Percentiles rank a stretch among this genome's conserved stretches.
These are phyloP conservation scores for Silene noctiflora DNA, from an alignment of 179 eudicot species.

Conservation along the genomic window DNA sequence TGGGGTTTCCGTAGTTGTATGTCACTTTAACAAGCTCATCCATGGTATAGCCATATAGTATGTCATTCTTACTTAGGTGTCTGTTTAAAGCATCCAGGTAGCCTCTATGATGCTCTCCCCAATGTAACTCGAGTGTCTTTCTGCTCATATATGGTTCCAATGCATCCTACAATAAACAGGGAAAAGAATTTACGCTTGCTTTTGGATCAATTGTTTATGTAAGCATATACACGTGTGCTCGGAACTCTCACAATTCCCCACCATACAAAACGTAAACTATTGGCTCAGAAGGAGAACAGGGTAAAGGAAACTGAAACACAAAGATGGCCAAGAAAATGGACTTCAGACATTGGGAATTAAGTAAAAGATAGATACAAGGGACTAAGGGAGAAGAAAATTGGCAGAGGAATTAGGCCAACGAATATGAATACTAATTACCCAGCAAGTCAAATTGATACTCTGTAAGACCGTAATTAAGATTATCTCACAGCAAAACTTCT, in stretches of 20 bases:
- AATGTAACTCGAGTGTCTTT: slow-evolving; percentile 70
- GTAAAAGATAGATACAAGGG: too few relatives aligned
- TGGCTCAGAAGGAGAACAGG: too few relatives aligned
- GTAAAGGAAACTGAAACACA: too few relatives aligned
- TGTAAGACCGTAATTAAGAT: neutral
- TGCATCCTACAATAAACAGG: slow-evolving; percentile 61
- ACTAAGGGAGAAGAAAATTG: too few relatives aligned
- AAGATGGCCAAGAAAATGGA: too few relatives aligned
- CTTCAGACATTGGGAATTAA: too few relatives aligned
- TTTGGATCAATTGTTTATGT: too few relatives aligned
- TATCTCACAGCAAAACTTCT: neutral
- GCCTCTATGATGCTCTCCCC: slow-evolving; percentile 83
- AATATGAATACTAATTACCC: too few relatives aligned
- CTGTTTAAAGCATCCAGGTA: slow-evolving; percentile 71
- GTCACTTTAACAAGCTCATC: slow-evolving; percentile 85
- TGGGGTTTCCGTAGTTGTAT: slow-evolving; percentile 85
- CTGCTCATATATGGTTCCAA: slow-evolving; percentile 90
- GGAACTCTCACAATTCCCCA: too few relatives aligned
- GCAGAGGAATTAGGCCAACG: too few relatives aligned
- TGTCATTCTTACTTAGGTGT: slow-evolving; percentile 60
- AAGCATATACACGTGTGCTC: too few relatives aligned
- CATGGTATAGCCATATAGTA: slow-evolving; percentile 76
- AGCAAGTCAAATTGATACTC: neutral
- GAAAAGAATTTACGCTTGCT: slow-evolving; percentile 8
- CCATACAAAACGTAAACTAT: too few relatives aligned